Conservation (phyloP, 2,329 filamentous ascomycete genomes). For the Exutisphaerella laricina region DNA sequence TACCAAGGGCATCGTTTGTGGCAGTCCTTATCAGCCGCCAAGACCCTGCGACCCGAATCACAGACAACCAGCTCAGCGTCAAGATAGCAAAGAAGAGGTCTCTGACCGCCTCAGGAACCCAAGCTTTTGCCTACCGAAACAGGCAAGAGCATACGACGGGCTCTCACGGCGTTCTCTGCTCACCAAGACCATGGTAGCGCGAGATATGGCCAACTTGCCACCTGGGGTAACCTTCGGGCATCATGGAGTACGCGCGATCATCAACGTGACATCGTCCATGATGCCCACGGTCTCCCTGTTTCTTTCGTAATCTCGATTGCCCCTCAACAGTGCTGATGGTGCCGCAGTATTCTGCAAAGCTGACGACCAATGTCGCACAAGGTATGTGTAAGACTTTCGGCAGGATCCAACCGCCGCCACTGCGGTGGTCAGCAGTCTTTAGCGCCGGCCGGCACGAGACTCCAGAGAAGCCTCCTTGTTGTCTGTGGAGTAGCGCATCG, state of each 20-base stretch:
- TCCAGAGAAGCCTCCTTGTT: background rate
- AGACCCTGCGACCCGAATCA: background rate
- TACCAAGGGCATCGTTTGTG: background rate
- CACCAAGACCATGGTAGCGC: background rate
- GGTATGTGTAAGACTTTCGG: background rate
- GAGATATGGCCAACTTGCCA: constrained; percentile 1
- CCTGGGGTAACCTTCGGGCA: background rate
- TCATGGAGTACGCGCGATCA: background rate
- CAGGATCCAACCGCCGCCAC: constrained; percentile 1
- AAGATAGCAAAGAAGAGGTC: background rate
- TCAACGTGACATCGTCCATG: background rate
- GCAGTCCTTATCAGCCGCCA: background rate
- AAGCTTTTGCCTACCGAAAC: background rate
- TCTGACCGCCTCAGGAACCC: background rate
- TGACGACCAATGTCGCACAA: background rate
- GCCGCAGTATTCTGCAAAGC: background rate
- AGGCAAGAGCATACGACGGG: background rate
- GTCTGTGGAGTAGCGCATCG: background rate
- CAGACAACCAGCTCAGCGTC: background rate
- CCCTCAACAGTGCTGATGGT: background rate
- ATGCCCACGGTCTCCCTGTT: background rate
- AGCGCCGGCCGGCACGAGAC: background rate
- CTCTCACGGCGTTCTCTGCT: background rate
- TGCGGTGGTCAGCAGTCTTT: background rate
- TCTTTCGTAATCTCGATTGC: background rate